Base-by-base conservation (phyloP, 2,329 filamentous ascomycete species). In the Pezicula carpinea region DNA sequence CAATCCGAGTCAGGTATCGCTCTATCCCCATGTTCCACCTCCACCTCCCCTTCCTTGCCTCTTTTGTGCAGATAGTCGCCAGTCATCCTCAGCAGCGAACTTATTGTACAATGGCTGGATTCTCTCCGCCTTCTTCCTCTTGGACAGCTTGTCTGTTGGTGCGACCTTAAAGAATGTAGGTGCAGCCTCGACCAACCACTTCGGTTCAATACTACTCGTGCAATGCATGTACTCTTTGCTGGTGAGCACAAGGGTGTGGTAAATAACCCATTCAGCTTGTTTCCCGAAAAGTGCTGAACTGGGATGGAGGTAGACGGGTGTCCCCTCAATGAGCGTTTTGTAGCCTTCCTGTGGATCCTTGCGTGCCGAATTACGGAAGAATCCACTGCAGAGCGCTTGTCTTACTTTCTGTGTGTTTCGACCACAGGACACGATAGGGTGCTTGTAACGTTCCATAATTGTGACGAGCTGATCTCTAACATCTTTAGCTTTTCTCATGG, bases 141-240 rank as follows among this genome's bases (percentile, higher is more conserved):
- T 96, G 54, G 86, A 92, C 60, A 99, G 69, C 47, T 81, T 76
- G 64, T 96, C 89, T 31, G 86, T 92, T 0, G 88, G 83, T 15
- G 93, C 92, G 4, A 97, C 89, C 77, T 95, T 96, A 82, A 97
- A 99, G 73, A 97, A 99, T 0, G 90, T 96, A 8, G 95, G 93
- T n/a, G 95, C 93, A 11, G 91, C 92, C 60, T 96, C 91, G 1
- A 97, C 90, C 18, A 99, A 78, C 82, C 82, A 86, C 62, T 95
- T 96, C 7, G 93, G 92, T 69, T 99, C 93, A 60, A 99, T 97
- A 4, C 80, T 80, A 3, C 89, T 96, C 13, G 90, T 93, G 64
- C 82, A 88, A 62, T 96, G 91, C 93, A 99, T 97, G 68, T 97
- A 99, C 70, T 99, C 93, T 71, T 95, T 92, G 19, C 87, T 95